A percentile compares a stretch with the other conserved stretches of the same genome.
Evolutionary conservation across 805 yeast genomes (phyloP).

Genomic region (Yarrowia keelungensis): DNA sequence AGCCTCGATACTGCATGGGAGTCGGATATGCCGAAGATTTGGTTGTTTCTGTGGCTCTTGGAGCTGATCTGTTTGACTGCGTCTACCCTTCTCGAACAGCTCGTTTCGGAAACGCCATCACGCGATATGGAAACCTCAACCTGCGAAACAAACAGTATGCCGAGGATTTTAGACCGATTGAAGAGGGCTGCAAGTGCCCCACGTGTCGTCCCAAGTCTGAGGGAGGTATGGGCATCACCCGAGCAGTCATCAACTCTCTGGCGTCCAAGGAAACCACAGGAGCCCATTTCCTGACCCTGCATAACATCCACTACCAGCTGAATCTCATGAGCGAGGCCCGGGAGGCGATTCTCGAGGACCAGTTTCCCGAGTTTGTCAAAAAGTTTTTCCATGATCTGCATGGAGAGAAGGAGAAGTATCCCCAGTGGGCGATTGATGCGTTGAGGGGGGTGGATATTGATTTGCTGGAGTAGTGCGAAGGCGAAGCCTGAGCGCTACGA

Average conservation of each 20-base stretch:
- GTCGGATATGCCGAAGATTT: conserved; percentile 58
- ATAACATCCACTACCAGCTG: conserved; percentile 55
- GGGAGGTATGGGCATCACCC: conserved; percentile 51
- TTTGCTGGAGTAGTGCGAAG: conserved; percentile 41
- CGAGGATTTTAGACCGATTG: conserved; percentile 51
- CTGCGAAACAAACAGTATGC: conserved; percentile 50
- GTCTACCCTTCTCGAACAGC: conserved; percentile 57
- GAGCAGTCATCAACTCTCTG: conserved; percentile 51
- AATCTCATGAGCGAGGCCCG: conserved; percentile 54
- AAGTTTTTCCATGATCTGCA: conserved; percentile 50
- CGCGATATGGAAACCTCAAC: conserved; percentile 51
- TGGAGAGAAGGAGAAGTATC: conserved; percentile 50
- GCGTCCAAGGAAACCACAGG: conserved; percentile 55
- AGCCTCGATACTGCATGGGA: conserved; percentile 58
- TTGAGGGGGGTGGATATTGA: conserved; percentile 50
- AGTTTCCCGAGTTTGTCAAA: conserved; percentile 51
- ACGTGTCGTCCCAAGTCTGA: conserved; percentile 49
- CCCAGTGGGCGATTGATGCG: conserved; percentile 56
- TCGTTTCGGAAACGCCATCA: conserved; percentile 56
- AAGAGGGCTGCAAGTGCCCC: conserved; percentile 54
- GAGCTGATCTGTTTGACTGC: conserved; percentile 57
- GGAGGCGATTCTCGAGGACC: conserved; percentile 51
- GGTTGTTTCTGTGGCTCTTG: conserved; percentile 56
- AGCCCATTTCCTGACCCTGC: conserved; percentile 55
- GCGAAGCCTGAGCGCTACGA: background rate